These are phyloP conservation scores for Cercospora zeae-maydis DNA, from an alignment of 2,329 filamentous ascomycete genomes.

Conservation along the genomic window DNA sequence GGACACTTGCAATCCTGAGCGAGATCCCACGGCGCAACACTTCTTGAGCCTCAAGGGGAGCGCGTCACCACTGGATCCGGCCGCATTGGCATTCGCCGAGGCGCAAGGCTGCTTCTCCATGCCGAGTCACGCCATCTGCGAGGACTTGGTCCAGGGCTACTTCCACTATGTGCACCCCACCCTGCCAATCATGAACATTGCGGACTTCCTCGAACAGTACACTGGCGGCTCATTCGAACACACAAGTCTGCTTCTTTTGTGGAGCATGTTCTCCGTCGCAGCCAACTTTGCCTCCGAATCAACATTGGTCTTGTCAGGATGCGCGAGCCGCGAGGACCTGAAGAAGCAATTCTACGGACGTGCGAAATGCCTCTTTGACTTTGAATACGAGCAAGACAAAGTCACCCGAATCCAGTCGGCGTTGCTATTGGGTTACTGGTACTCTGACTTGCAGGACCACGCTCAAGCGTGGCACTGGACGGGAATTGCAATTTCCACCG, in stretches of 20 bases:
- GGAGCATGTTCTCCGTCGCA: slow-evolving; percentile 22
- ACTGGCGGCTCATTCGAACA: slow-evolving; percentile 8
- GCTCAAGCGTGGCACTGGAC: slow-evolving; percentile 22
- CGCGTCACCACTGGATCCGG: slow-evolving; percentile 1
- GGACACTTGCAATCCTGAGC: slow-evolving; percentile 5
- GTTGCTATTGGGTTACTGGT: slow-evolving; percentile 15
- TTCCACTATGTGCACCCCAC: slow-evolving; percentile 19
- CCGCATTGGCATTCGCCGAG: slow-evolving; percentile 10
- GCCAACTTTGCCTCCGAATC: slow-evolving; percentile 11
- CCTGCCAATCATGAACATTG: slow-evolving; percentile 16
- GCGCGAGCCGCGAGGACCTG: slow-evolving; percentile 10
- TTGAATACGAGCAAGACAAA: slow-evolving; percentile 14
- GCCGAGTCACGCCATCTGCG: slow-evolving; percentile 11
- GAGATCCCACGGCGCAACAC: background rate
- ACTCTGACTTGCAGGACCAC: slow-evolving; percentile 17
- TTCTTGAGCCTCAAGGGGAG: background rate
- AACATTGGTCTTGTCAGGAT: slow-evolving; percentile 4
- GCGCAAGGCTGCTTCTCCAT: slow-evolving; percentile 12
- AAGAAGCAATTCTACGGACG: slow-evolving; percentile 15
- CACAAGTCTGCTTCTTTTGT: slow-evolving; percentile 18
- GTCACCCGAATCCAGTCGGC: slow-evolving; percentile 15
- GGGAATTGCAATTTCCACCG: slow-evolving; percentile 16
- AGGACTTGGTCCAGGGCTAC: slow-evolving; percentile 14
- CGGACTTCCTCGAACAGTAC: slow-evolving; percentile 15
- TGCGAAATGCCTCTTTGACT: slow-evolving; percentile 18